Base-by-base conservation (phyloP, 2,329 filamentous ascomycete species). In the Colletotrichum sublineola region DNA sequence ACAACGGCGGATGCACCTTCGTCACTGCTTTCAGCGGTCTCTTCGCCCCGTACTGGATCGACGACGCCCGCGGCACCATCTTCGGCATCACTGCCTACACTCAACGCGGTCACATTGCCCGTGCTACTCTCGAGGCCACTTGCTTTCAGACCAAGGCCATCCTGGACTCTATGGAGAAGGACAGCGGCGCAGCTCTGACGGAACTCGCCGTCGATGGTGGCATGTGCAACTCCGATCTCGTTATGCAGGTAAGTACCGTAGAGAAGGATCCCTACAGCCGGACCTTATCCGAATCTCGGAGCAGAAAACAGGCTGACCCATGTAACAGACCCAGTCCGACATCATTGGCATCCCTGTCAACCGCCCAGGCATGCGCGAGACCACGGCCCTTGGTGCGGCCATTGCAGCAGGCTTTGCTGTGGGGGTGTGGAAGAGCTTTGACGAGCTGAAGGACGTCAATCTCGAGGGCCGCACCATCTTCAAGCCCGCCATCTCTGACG, bases 101-200 rank as follows among this genome's bases (percentile, higher is more conserved):
- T 0, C 87, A 94, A 80, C 88, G 89, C 46, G 93, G 93, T 7
- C 93, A 95, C 80, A 92, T 95, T 77, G 93, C 93, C 38, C 89
- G 93, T 63, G 93, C 93, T 36, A 95, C 93, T 0, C 87, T 95
- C 67, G 93, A 95, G 82, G 93, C 93, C 12, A 94, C 92, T 33
- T 95, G 93, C 82, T 95, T 93, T 84, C 93, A 95, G 82, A 95
- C 93, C 65, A 94, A 93, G 80, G 93, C 93, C 31, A 95, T 95
- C 74, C 87, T 95, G 38, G 89, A 93, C 77, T 91, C 93, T 64
- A 95, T 95, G 93, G 91, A 92, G 79, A 92, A 92, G 80, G 93
- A 95, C 82, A 93, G 90, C 71, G 92, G 92, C n/a, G 90, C 94
- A 77, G 87, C 88, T 66, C 84, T 95, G 62, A 86, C 88, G 44